A percentile compares a stretch with the other conserved stretches of the same genome.
Evolutionary conservation across 2,329 filamentous ascomycete genomes (phyloP).

Genomic region (Diaporthe citriasiana): DNA sequence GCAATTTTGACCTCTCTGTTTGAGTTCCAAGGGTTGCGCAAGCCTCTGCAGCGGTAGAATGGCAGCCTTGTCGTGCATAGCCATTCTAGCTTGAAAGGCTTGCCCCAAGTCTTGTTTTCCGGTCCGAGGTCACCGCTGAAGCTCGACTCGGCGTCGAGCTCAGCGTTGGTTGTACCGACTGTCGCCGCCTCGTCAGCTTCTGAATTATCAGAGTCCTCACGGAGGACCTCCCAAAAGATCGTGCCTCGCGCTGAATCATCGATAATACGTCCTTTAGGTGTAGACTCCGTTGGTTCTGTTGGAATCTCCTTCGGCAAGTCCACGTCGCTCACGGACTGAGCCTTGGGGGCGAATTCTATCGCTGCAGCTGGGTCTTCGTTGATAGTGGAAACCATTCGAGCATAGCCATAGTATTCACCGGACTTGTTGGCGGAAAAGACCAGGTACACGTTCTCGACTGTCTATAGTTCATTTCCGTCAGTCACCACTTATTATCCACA

Average conservation of each 20-base stretch:
- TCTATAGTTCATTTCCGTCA: slow-evolving; percentile 59
- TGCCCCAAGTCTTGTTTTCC: slow-evolving; percentile 83
- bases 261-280: slow-evolving; percentile 88
- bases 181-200: slow-evolving; percentile 61
- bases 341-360: slow-evolving; percentile 77
- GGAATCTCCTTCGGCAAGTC: slow-evolving; percentile 85
- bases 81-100: slow-evolving; percentile 94
- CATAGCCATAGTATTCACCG: slow-evolving; percentile 96
- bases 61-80: slow-evolving; percentile 85
- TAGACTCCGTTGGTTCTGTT: slow-evolving; percentile 82
- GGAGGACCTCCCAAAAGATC: slow-evolving; percentile 94
- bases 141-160: slow-evolving; percentile 56
- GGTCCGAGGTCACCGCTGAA: slow-evolving; percentile 55
- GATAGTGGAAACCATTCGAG: slow-evolving; percentile 88
- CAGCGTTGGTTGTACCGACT: slow-evolving; percentile 57
- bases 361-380: slow-evolving; percentile 80
- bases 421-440: slow-evolving; percentile 98
- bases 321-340: slow-evolving; percentile 69
- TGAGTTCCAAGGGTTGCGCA: slow-evolving; percentile 95
- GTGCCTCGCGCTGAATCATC: slow-evolving; percentile 94
- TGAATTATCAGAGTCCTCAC: slow-evolving; percentile 53
- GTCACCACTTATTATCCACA: not conserved
- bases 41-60: slow-evolving; percentile 88
- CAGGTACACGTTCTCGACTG: slow-evolving; percentile 86
- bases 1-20: slow-evolving; percentile 97